Conservation (phyloP, 768 basidiomycete genomes). For the Leucogyrophana mollusca region DNA sequence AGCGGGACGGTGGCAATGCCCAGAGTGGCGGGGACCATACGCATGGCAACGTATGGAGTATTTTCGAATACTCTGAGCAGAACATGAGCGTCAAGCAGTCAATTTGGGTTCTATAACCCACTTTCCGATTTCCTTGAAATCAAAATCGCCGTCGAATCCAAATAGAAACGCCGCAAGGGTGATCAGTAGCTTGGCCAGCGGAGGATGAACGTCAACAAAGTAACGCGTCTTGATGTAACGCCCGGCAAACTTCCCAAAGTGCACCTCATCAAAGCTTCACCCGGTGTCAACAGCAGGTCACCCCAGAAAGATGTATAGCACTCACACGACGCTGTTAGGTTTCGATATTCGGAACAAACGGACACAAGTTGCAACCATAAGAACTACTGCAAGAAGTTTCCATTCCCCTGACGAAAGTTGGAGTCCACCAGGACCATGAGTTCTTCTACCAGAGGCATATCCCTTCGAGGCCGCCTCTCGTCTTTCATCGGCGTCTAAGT, state of each 20-base stretch:
- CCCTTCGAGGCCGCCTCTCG: conserved; percentile 70
- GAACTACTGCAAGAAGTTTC: conserved; percentile 66
- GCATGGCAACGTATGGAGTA: conserved; percentile 97
- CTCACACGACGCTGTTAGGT: conserved; percentile 92
- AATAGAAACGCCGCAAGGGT: conserved; percentile 85
- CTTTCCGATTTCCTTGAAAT: conserved; percentile 98
- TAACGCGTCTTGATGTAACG: conserved; percentile 93
- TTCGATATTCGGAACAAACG: conserved; percentile 82
- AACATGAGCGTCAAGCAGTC: not conserved
- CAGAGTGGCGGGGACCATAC: conserved; percentile 87
- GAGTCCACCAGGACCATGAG: conserved; percentile 56
- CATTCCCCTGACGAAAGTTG: conserved; percentile 70
- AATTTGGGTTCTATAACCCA: conserved; percentile 36
- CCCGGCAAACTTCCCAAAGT: conserved; percentile 95
- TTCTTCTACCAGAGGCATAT: conserved; percentile 49
- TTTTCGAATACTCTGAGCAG: conserved; percentile 72
- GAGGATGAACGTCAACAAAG: conserved; percentile 96
- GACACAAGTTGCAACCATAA: conserved; percentile 75
- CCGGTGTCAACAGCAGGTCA: not conserved
- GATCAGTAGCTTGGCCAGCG: conserved; percentile 92
- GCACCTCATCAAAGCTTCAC: conserved; percentile 92
- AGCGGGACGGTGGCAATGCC: conserved; percentile 89
- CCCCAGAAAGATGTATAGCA: conserved; percentile 14
- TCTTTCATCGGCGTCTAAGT: conserved; percentile 73
- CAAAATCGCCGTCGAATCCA: conserved; percentile 91